Evolutionary conservation across 1,139 yeast species (phyloP).

Genomic region (Suhomyces bokatorum): DNA sequence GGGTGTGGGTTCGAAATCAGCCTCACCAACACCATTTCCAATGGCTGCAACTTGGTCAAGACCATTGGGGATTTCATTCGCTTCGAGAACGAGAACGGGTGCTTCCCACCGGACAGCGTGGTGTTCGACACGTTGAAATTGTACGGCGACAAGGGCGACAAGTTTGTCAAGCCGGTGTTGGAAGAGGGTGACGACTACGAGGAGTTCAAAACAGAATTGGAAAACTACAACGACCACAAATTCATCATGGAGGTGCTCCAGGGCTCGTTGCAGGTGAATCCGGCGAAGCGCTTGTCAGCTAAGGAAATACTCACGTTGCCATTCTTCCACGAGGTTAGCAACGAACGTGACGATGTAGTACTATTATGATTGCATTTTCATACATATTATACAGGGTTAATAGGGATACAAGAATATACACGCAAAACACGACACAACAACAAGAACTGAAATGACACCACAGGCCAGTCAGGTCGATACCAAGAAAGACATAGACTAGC

Average conservation of each 20-base stretch:
- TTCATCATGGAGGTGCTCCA: constrained; percentile 55
- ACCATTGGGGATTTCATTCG: constrained; percentile 32
- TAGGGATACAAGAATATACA: constrained; percentile 13
- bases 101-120: constrained; percentile 43
- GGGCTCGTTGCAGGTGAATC: constrained; percentile 58
- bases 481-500: no score
- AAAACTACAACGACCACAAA: constrained; percentile 40
- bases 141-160: constrained; percentile 29
- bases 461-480: no score
- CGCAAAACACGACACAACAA: constrained; percentile 4
- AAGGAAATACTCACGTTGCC: constrained; percentile 54
- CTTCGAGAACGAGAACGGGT: constrained; percentile 35
- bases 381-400: constrained; percentile 12
- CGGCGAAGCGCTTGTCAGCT: constrained; percentile 55
- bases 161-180: constrained; percentile 26
- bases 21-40: constrained; percentile 21
- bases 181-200: constrained; percentile 16
- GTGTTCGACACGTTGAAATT: constrained; percentile 39
- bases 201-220: constrained; percentile 21
- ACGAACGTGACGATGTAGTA: constrained; percentile 40
- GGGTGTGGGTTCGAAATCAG: constrained; percentile 84
- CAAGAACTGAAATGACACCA: constrained; percentile 7
- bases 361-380: constrained; percentile 22
- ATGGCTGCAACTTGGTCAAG: constrained; percentile 35
- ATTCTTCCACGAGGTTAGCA: constrained; percentile 48